phyloP scores from a whole-genome alignment of 495 filamentous ascomycete genomes.

The Pyronema omphalodes region DNA sequence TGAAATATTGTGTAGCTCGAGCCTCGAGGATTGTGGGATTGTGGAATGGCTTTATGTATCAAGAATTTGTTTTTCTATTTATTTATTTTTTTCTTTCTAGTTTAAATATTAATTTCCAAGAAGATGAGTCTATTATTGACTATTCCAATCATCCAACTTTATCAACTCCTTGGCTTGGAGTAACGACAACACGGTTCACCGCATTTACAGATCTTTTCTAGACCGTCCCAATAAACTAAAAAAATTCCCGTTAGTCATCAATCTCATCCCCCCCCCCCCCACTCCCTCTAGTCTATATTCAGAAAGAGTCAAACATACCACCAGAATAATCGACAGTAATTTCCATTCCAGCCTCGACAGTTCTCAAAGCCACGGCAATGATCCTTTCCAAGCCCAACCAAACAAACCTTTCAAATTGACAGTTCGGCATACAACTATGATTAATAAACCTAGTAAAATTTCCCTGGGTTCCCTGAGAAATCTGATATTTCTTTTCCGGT shows the following conservation, averaged over 20 bases:
- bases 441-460: conserved; percentile 32
- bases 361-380: conserved; percentile 26
- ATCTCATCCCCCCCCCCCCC: conserved; percentile 31
- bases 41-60: too few species aligned
- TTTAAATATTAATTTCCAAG: too few species aligned
- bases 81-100: too few species aligned
- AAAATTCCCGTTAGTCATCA: conserved; percentile 10
- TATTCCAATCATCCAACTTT: too few species aligned
- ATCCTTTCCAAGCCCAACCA: conserved; percentile 29
- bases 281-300: too few species aligned
- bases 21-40: too few species aligned
- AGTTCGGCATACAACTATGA: conserved; percentile 28
- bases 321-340: not conserved
- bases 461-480: conserved; percentile 25
- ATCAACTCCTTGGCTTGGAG: not conserved
- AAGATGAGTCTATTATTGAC: too few species aligned
- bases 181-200: conserved; percentile 27
- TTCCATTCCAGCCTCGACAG: conserved; percentile 22
- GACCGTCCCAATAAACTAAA: conserved; percentile 27
- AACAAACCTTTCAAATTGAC: conserved; percentile 28
- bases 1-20: too few species aligned
- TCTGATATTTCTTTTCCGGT: conserved; percentile 24
- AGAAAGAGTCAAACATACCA: not conserved
- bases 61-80: too few species aligned
- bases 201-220: conserved; percentile 29